Evolutionary conservation across 495 filamentous ascomycete genomes (phyloP), one percentile per base, ranked within the genome.

Genomic region (Neurospora cerealis): DNA sequence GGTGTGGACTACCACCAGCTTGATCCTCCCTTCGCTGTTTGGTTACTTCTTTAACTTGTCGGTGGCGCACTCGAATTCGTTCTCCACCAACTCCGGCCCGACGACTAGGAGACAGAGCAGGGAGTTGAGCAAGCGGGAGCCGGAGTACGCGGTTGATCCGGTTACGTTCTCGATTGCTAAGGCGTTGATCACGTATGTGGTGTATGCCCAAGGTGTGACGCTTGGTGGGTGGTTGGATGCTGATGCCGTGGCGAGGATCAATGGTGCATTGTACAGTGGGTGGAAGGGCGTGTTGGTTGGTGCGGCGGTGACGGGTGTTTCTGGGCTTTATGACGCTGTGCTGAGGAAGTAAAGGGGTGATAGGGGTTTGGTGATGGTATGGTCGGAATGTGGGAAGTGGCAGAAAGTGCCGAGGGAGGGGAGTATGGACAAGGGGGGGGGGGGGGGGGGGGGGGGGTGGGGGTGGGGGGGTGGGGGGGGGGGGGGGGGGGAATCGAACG

Each of bases 21-120:
- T 94, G 19, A 37, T 91, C 17, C 70, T 95, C 74, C 96, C 96
- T 5, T 77, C 90, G 71, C 72, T 91, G 36, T 86, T 88, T 42
- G 93, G 92, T 2, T 98, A 94, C 78, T 95, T 98, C 79, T 89
- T 96, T 85, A 98, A 99, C 80, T 78, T 98, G 76, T 92, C 88
- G 69, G 81, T 80, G 74, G 83, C 80, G 71, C 75, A 79, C 75
- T 34, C 54, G 6, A 66, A 66, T 34, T 17, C 54, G 0, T 66
- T 66, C 28, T 66, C 54, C 75, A 77, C 74, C 75, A 66, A 38
- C 66, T 42, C 54, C 76, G 77, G 77, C 76, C 77, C 62, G 77
- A 79, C 70, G 79, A 84, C 75, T 75, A 75, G 70, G 70, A 78
- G 15, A 73, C 69, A 46, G 73, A 70, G 36, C 24, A 3, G 6